These are phyloP conservation scores for Tolypocladium endophyticum DNA, from an alignment of 2,329 filamentous ascomycete genomes.

Conservation along the genomic window DNA sequence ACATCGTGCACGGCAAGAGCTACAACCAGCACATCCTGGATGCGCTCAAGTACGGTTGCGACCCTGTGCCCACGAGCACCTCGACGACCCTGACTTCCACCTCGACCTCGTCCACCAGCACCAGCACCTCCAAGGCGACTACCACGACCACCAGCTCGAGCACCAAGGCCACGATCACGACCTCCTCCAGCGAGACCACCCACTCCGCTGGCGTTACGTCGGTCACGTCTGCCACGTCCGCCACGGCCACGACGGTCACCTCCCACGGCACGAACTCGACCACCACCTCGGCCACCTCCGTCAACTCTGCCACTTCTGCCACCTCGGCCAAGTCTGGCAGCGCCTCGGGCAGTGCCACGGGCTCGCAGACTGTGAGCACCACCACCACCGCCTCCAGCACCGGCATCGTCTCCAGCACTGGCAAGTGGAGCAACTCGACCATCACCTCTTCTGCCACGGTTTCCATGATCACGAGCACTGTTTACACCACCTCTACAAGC, in stretches of 20 bases:
- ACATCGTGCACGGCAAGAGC: conserved; percentile 19
- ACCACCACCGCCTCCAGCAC: neutral
- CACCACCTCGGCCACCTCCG: neutral
- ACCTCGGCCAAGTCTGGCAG: neutral
- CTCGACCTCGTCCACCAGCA: conserved; percentile 1
- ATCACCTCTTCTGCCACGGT: neutral
- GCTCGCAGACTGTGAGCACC: neutral
- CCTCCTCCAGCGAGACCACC: neutral
- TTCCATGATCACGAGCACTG: conserved; percentile 22
- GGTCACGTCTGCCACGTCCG: too few species aligned
- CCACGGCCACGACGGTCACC: neutral
- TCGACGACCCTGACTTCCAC: conserved; percentile 7
- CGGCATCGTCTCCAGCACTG: neutral
- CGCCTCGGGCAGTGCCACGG: neutral
- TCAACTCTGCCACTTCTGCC: neutral
- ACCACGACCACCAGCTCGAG: conserved; percentile 3
- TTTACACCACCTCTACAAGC: conserved; percentile 31
- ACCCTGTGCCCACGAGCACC: conserved; percentile 13
- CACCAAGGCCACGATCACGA: neutral
- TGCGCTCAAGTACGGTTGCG: conserved; percentile 26
- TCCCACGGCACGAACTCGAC: neutral
- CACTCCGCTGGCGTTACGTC: neutral
- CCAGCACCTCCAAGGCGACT: conserved; percentile 1
- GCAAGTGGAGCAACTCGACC: conserved; percentile 7
- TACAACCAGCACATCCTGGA: conserved; percentile 27